A percentile compares a stretch with the other conserved stretches of the same genome.
Conservation (phyloP, 1,284 basidiomycete genomes). For the Cystobasidiaceae sp. region DNA sequence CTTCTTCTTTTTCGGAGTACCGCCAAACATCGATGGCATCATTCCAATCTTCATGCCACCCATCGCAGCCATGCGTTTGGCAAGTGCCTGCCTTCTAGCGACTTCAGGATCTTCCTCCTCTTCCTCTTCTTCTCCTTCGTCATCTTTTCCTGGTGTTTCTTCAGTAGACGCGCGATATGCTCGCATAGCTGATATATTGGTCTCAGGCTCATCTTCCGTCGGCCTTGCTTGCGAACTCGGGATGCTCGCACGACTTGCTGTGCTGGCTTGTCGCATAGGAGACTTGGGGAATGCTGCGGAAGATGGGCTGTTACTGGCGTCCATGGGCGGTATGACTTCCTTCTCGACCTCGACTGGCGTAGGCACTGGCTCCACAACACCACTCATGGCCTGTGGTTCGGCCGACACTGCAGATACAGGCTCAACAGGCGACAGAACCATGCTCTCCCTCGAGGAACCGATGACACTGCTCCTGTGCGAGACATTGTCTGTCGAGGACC, state of each 20-base stretch:
- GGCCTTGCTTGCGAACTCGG: slow-evolving; percentile 31
- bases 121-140: slow-evolving; percentile 31
- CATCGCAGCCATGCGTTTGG: slow-evolving; percentile 80
- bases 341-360: slow-evolving; percentile 4
- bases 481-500: slow-evolving; percentile 2
- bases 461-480: neutral
- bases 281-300: neutral
- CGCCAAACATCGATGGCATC: slow-evolving; percentile 61
- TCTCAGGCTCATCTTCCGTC: slow-evolving; percentile 31
- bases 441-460: neutral
- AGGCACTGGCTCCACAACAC: slow-evolving; percentile 22
- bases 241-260: slow-evolving; percentile 18
- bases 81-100: slow-evolving; percentile 70
- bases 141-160: slow-evolving; percentile 31
- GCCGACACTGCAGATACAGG: neutral
- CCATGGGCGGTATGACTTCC: slow-evolving; percentile 2
- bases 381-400: slow-evolving; percentile 2
- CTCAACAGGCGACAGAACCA: neutral
- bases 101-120: slow-evolving; percentile 68
- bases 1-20: slow-evolving; percentile 53
- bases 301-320: neutral
- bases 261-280: neutral
- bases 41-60: slow-evolving; percentile 80
- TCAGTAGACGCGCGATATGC: slow-evolving; percentile 33
- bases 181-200: slow-evolving; percentile 32